Evolutionary conservation across 2,329 filamentous ascomycete species (phyloP).

Genomic region (Lasiodiplodia theobromae): DNA sequence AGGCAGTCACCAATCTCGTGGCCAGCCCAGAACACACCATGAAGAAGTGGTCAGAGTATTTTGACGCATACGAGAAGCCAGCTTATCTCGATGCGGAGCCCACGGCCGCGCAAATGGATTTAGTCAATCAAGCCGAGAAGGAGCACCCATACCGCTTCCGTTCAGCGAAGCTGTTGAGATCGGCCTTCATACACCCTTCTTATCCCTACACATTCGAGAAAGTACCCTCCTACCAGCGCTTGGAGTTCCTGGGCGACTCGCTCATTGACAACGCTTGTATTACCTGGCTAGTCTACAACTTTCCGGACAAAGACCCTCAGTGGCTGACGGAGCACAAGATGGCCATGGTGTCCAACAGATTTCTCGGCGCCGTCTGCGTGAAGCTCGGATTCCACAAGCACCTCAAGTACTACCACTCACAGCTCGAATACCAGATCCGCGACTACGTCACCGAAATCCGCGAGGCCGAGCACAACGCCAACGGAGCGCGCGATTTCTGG

Average conservation of each 20-base stretch:
- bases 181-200: slow-evolving; percentile 88
- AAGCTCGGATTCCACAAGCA: slow-evolving; percentile 79
- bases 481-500: slow-evolving; percentile 45
- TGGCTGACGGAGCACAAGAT: slow-evolving; percentile 99
- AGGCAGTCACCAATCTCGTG: slow-evolving; percentile 74
- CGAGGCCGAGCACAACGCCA: slow-evolving; percentile 56
- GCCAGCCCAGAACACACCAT: slow-evolving; percentile 73
- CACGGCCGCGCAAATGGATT: slow-evolving; percentile 72
- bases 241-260: slow-evolving; percentile 92
- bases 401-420: slow-evolving; percentile 62
- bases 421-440: slow-evolving; percentile 59
- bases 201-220: slow-evolving; percentile 76
- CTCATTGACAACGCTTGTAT: slow-evolving; percentile 87
- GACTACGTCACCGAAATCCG: slow-evolving; percentile 66
- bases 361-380: slow-evolving; percentile 82
- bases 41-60: slow-evolving; percentile 76
- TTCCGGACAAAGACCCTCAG: slow-evolving; percentile 84
- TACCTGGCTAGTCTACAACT: slow-evolving; percentile 78
- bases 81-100: slow-evolving; percentile 70
- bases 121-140: slow-evolving; percentile 69
- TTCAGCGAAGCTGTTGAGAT: slow-evolving; percentile 77
- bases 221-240: slow-evolving; percentile 87
- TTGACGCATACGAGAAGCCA: slow-evolving; percentile 70
- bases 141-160: slow-evolving; percentile 72
- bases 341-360: slow-evolving; percentile 98